These are phyloP conservation scores for Cutaneotrichosporon sp. DNA, from an alignment of 1,284 basidiomycete species.

Conservation along the genomic window DNA sequence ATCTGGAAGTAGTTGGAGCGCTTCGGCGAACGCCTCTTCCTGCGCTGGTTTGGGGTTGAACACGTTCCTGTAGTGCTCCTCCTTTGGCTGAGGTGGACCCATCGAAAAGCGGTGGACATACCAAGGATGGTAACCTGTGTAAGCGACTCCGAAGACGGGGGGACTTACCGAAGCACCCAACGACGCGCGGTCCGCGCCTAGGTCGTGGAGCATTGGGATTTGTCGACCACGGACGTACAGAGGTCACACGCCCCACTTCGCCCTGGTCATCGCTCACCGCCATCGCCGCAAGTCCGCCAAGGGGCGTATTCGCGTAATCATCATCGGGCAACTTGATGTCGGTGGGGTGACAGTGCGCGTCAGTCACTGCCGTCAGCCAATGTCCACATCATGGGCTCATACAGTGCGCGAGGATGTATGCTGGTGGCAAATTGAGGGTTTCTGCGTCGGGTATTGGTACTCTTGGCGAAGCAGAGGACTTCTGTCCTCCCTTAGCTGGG, in stretches of 20 bases:
- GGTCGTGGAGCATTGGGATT: not conserved
- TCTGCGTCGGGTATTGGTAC: constrained; percentile 26
- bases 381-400: not conserved
- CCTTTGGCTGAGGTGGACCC: constrained; percentile 27
- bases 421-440: constrained; percentile 25
- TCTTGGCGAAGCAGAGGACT: not conserved
- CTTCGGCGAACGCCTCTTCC: constrained; percentile 15
- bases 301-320: constrained; percentile 25
- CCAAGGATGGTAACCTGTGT: constrained; percentile 51
- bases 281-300: constrained; percentile 44
- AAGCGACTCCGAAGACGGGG: not conserved
- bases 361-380: constrained; percentile 33
- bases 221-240: constrained; percentile 10
- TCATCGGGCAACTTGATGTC: constrained; percentile 23
- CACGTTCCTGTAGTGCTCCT: constrained; percentile 44
- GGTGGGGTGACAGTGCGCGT: constrained; percentile 50
- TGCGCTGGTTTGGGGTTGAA: constrained; percentile 33
- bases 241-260: constrained; percentile 25
- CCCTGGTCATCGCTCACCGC: constrained; percentile 41
- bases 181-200: constrained; percentile 13
- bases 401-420: constrained; percentile 25
- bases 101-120: constrained; percentile 49
- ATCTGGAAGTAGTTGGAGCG: constrained; percentile 38
- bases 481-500: not conserved
- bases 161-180: constrained; percentile 46